Percentiles rank a stretch among this genome's conserved stretches.
phyloP scores from a whole-genome alignment of 768 basidiomycete genomes.

The Suillus variegatus region DNA sequence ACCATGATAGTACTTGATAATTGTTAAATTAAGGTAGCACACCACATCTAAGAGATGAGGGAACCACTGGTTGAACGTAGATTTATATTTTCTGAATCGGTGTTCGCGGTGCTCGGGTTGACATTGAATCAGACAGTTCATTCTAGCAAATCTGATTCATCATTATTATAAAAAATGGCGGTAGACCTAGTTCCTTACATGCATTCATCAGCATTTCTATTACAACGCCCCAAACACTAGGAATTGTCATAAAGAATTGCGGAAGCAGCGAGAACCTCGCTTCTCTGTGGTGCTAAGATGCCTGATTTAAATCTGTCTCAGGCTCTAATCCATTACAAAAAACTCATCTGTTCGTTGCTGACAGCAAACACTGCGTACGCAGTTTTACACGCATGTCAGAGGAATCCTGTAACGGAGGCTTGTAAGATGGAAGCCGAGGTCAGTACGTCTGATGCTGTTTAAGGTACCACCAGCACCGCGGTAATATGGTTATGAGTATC shows the following conservation, averaged over 20 bases:
- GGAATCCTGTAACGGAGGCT: background rate
- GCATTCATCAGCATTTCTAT: no score
- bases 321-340: background rate
- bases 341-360: background rate
- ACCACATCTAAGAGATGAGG: no score
- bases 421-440: background rate
- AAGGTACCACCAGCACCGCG: background rate
- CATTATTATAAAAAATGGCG: background rate
- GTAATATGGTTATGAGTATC: background rate
- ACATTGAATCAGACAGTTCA: no score
- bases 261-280: background rate
- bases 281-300: background rate
- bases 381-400: background rate
- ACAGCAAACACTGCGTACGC: background rate
- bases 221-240: background rate
- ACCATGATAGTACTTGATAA: no score
- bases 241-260: background rate
- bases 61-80: no score
- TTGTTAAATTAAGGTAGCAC: no score
- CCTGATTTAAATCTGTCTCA: background rate
- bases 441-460: background rate
- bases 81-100: no score
- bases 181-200: no score
- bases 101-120: no score
- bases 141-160: background rate